A percentile compares a stretch with the other conserved stretches of the same genome.
These are phyloP conservation scores for Sphaerulina populicola DNA, from an alignment of 2,329 filamentous ascomycete genomes.

Conservation along the genomic window DNA sequence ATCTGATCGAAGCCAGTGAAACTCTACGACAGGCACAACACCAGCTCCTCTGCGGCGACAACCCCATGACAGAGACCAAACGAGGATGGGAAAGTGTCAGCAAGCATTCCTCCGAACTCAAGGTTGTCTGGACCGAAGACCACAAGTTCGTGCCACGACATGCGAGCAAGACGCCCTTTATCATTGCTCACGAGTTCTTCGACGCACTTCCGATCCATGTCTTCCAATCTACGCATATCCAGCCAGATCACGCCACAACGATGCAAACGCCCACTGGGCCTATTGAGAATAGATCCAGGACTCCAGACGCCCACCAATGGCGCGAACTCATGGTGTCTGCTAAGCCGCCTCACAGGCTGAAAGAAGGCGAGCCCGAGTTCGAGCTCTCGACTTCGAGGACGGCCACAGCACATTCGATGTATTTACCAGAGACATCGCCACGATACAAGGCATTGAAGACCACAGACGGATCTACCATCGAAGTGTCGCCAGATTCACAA, in stretches of 20 bases:
- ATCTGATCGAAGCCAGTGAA: conserved; percentile 87
- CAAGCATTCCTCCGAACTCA: conserved; percentile 62
- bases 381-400: conserved; percentile 68
- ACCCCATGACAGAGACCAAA: conserved; percentile 59
- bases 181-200: conserved; percentile 97
- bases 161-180: conserved; percentile 70
- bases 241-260: conserved; percentile 31
- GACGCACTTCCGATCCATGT: conserved; percentile 93
- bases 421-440: conserved; percentile 71
- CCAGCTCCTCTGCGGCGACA: conserved; percentile 68
- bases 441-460: conserved; percentile 70
- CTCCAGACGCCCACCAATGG: conserved; percentile 54
- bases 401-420: conserved; percentile 71
- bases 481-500: conserved; percentile 81
- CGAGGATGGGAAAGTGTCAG: conserved; percentile 65
- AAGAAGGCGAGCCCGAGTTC: conserved; percentile 61
- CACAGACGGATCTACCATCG: conserved; percentile 63
- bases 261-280: conserved; percentile 43
- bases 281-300: conserved; percentile 34
- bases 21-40: conserved; percentile 70
- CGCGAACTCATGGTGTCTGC: conserved; percentile 69
- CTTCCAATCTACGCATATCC: conserved; percentile 63
- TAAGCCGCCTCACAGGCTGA: conserved; percentile 47
- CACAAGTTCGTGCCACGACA: conserved; percentile 67
- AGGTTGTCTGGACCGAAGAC: conserved; percentile 83